Conservation (phyloP, 1,139 yeast species). For the Kurtzmaniella quercitrusa region DNA sequence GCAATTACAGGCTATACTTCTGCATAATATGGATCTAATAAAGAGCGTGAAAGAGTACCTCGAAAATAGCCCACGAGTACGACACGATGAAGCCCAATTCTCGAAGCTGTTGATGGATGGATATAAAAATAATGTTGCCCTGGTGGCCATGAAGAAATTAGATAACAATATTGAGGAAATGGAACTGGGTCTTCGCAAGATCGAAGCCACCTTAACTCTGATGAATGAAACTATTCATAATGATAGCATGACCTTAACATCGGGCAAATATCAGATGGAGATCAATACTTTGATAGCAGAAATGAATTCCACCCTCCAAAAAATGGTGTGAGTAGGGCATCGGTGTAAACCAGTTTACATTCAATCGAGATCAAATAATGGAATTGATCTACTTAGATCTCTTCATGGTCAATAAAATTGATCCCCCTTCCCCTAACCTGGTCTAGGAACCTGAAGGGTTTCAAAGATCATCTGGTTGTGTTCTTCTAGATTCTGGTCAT, state of each 20-base stretch:
- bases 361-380: background rate
- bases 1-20: constrained; percentile 31
- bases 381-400: background rate
- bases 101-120: constrained; percentile 11
- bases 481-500: too few species aligned
- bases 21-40: constrained; percentile 38
- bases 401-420: too few species aligned
- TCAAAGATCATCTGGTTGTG: too few species aligned
- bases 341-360: too few species aligned
- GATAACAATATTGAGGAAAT: constrained; percentile 14
- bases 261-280: constrained; percentile 15
- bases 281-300: constrained; percentile 19
- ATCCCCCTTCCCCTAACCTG: too few species aligned
- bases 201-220: constrained; percentile 10
- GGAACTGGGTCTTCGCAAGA: constrained; percentile 10
- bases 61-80: constrained; percentile 17
- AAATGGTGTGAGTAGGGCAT: background rate
- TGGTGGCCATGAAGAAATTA: constrained; percentile 14
- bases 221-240: constrained; percentile 8
- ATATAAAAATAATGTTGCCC: constrained; percentile 13
- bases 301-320: constrained; percentile 15
- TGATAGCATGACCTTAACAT: constrained; percentile 7
- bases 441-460: too few species aligned
- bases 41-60: constrained; percentile 38
- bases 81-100: constrained; percentile 12